These are phyloP conservation scores for Fusarium longipes DNA, from an alignment of 2,329 filamentous ascomycete genomes.

Conservation along the genomic window DNA sequence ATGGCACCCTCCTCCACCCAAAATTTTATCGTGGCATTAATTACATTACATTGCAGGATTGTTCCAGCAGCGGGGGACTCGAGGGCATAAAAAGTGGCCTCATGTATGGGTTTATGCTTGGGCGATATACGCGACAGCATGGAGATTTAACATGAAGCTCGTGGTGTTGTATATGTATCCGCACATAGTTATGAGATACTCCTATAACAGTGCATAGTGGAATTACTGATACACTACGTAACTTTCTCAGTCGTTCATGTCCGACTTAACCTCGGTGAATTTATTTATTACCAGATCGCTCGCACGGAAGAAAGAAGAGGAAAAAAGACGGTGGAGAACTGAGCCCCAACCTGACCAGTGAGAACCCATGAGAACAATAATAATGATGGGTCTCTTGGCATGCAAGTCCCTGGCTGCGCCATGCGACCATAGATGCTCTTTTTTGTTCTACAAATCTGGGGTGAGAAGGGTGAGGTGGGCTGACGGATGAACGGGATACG, in stretches of 20 bases:
- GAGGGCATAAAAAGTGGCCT: conserved; percentile 30
- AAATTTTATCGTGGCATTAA: not conserved
- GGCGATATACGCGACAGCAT: conserved; percentile 12
- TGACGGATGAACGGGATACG: conserved; percentile 22
- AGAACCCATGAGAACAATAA: conserved; percentile 28
- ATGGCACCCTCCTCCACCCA: conserved; percentile 17
- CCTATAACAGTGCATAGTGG: not conserved
- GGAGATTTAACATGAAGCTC: conserved; percentile 8
- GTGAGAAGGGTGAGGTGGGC: conserved; percentile 28
- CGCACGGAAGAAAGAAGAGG: conserved; percentile 14
- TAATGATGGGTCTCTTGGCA: conserved; percentile 29
- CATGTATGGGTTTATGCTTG: conserved; percentile 31
- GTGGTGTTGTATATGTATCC: not conserved
- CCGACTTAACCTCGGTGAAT: conserved; percentile 45
- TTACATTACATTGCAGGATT: not conserved
- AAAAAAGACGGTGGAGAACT: conserved; percentile 34
- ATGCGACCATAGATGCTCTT: too few species aligned
- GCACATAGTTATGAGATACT: not conserved
- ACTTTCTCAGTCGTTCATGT: not conserved
- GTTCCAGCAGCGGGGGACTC: conserved; percentile 7
- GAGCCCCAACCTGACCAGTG: conserved; percentile 14
- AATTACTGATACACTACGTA: not conserved
- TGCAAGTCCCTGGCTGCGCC: conserved; percentile 27
- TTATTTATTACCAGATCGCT: conserved; percentile 17
- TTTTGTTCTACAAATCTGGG: conserved; percentile 32